phyloP scores from a whole-genome alignment of 2,329 filamentous ascomycete genomes.

The Penicillium olsonii region DNA sequence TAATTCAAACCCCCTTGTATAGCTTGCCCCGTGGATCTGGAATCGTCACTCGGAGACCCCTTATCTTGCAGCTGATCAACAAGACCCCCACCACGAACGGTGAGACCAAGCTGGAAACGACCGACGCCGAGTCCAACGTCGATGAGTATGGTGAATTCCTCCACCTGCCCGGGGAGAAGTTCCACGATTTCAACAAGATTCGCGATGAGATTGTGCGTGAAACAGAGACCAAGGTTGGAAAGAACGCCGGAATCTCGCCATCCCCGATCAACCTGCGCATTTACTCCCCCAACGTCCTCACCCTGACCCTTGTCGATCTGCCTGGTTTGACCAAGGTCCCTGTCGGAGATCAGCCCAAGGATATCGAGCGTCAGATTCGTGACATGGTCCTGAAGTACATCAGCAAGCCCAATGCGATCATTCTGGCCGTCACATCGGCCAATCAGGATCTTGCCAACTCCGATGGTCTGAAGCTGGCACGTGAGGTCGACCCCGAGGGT shows the following conservation, averaged over 20 bases:
- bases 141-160: conserved; percentile 99
- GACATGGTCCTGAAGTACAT: conserved; percentile 99
- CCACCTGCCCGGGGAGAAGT: conserved; percentile 96
- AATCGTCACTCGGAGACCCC: conserved; percentile 93
- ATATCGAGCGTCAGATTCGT: conserved; percentile 94
- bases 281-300: conserved; percentile 97
- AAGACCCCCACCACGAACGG: conserved; percentile 72
- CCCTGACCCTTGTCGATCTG: conserved; percentile 92
- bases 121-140: conserved; percentile 83
- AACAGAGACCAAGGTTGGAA: conserved; percentile 93
- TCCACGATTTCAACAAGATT: conserved; percentile 97
- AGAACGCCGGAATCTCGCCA: conserved; percentile 94
- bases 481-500: conserved; percentile 95
- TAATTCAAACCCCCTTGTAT: conserved; percentile 26
- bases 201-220: conserved; percentile 96
- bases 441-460: conserved; percentile 99
- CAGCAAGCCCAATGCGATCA: conserved; percentile 96
- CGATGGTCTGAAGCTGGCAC: conserved; percentile 91
- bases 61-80: conserved; percentile 98
- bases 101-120: conserved; percentile 63
- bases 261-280: conserved; percentile 97
- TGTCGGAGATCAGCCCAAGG: conserved; percentile 91
- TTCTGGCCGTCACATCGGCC: conserved; percentile 91
- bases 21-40: conserved; percentile 96
- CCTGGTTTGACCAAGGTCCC: conserved; percentile 96